phyloP scores from a whole-genome alignment of 2,329 filamentous ascomycete genomes.

The Verticillium dahliae region DNA sequence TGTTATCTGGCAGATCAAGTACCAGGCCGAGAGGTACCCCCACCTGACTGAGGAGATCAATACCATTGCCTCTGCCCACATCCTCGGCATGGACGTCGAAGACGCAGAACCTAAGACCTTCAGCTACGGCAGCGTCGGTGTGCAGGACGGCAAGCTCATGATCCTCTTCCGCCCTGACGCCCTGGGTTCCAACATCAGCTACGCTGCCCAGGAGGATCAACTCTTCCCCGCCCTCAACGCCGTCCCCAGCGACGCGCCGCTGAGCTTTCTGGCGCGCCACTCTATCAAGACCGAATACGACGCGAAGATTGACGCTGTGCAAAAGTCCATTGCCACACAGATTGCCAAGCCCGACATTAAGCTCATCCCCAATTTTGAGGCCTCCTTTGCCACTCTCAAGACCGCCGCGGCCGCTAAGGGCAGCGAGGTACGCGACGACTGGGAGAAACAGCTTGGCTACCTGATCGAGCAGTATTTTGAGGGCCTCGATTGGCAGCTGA shows the following conservation, averaged over 20 bases:
- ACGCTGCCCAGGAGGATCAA: slow-evolving; percentile 26
- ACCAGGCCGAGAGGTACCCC: slow-evolving; percentile 28
- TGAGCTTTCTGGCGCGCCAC: slow-evolving; percentile 36
- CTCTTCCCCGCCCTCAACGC: slow-evolving; percentile 39
- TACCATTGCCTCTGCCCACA: slow-evolving; percentile 32
- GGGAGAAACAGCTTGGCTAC: slow-evolving; percentile 35
- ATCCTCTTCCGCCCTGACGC: slow-evolving; percentile 36
- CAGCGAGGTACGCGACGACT: slow-evolving; percentile 28
- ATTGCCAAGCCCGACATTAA: slow-evolving; percentile 32
- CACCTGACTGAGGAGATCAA: slow-evolving; percentile 40
- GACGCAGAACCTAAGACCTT: slow-evolving; percentile 26
- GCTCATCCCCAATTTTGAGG: slow-evolving; percentile 41
- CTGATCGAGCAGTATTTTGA: slow-evolving; percentile 36
- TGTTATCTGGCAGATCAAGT: slow-evolving; percentile 32
- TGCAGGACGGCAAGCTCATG: slow-evolving; percentile 38
- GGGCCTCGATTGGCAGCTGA: slow-evolving; percentile 31
- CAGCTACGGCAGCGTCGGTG: slow-evolving; percentile 35
- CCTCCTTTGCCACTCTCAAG: slow-evolving; percentile 31
- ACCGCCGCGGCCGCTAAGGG: slow-evolving; percentile 20
- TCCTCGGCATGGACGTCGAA: slow-evolving; percentile 40
- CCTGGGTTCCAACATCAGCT: slow-evolving; percentile 38
- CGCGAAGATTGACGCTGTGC: slow-evolving; percentile 29
- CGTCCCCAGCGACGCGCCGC: slow-evolving; percentile 23
- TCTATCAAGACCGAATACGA: slow-evolving; percentile 38
- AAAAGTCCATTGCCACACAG: slow-evolving; percentile 26